A percentile compares a stretch with the other conserved stretches of the same genome.
These are phyloP conservation scores for Penicillium thymicola DNA, from an alignment of 2,329 filamentous ascomycete species.

Conservation along the genomic window DNA sequence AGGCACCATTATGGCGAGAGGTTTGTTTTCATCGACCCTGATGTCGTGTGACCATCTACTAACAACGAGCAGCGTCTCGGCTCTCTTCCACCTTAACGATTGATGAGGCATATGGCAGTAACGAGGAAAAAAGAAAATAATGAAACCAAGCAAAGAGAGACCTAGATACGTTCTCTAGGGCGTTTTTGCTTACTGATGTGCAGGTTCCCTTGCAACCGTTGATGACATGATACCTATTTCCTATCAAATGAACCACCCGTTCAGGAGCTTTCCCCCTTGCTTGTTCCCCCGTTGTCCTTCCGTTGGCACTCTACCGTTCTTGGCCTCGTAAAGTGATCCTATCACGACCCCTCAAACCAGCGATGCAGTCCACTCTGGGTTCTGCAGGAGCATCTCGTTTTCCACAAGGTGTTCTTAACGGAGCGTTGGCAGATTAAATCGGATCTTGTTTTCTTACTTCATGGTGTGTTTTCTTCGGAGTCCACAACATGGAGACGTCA, in stretches of 20 bases:
- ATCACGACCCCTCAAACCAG: conserved; percentile 48
- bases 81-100: conserved; percentile 63
- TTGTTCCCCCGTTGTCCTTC: not conserved
- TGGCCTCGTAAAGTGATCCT: conserved; percentile 6
- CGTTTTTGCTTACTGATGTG: conserved; percentile 21
- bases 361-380: conserved; percentile 69
- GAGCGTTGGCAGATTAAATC: conserved; percentile 70
- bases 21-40: conserved; percentile 58
- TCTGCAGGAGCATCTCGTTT: conserved; percentile 66
- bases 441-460: conserved; percentile 20
- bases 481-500: conserved; percentile 5
- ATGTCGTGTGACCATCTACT: conserved; percentile 18
- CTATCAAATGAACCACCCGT: conserved; percentile 12
- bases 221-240: conserved; percentile 26
- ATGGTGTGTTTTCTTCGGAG: conserved; percentile 19
- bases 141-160: conserved; percentile 2
- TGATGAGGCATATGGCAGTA: conserved; percentile 26
- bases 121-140: conserved; percentile 14
- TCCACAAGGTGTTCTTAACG: conserved; percentile 71
- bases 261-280: not conserved
- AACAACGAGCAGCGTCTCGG: conserved; percentile 43
- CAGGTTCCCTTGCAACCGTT: conserved; percentile 18
- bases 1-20: conserved; percentile 92
- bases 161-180: conserved; percentile 10
- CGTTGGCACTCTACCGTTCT: conserved; percentile 8